Evolutionary conservation across 2,329 filamentous ascomycete genomes (phyloP), one percentile per base, ranked within the genome.

Genomic region (Penicillium sp.): DNA sequence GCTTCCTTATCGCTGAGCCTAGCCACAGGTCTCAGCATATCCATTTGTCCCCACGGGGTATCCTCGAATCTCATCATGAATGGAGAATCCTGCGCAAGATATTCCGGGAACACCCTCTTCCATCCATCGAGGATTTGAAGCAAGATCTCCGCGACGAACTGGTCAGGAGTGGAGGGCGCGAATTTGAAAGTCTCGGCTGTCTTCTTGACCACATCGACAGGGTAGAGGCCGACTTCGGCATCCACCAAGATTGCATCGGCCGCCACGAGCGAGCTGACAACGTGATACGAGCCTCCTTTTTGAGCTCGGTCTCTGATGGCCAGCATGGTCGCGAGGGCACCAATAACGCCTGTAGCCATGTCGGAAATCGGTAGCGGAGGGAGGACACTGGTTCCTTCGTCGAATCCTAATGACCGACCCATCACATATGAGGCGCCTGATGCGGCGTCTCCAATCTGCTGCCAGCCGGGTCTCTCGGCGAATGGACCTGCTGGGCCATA

Each of bases 401-500:
- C 44, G 18, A 48, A 55, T 5, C 68, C 68, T 32, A 75, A 61
- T 2, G 72, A 66, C 34, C 65, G 64, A 9, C 73, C 75, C 16
- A 67, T 73, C 5, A 72, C 61, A 38, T 71, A 72, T 1, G 71
- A 75, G n/a, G 68, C 69, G 1, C 75, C 74, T 2, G 70, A 68
- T 27, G 72, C 75, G 4, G 60, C 77, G 71, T 80, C 77, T 40
- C 75, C 77, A 49, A 82, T 79, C 61, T 82, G 79, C 66, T 81
- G 78, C 79, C 80, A 83, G 4, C 80, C 80, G 1, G 77, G 76
- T 0, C 79, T 70, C 50, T 74, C 68, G 1, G 68, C 67, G 64
- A 76, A 81, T 27, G 74, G 72, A 1, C 79, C 79, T 44, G 79
- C 72, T 32, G 73, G 75, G 3, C 79, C 79, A 61, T 81, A 82